Base-by-base conservation (phyloP, 495 filamentous ascomycete species). In the Xylaria bambusicola region DNA sequence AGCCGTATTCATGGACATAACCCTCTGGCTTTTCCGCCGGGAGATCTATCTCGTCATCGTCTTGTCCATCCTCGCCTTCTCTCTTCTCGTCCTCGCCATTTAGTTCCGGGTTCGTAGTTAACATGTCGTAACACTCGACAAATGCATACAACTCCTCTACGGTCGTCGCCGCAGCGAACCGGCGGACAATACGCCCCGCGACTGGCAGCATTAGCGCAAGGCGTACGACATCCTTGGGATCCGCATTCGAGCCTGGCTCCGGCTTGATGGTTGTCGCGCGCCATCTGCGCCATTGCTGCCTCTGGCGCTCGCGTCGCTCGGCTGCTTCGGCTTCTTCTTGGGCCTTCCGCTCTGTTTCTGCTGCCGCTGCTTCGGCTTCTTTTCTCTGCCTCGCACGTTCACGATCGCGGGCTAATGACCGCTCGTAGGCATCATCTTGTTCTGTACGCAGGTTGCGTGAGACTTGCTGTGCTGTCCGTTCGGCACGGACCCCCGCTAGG, bases 71-170 rank as follows among this genome's bases (percentile, higher is more conserved):
- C 24, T 71, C 68, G n/a, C 35, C 61, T 20, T 70, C 61, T 29
- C n/a, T 36, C 8, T 73, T 75, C 9, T 63, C 50, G 10, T 73
- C 63, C 20, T 71, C 71, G 6, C 66, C 66, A 31, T 77, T 70
- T 0, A 60, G 33, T 17, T 60, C 57, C 6, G 57, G 49, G 40
- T 60, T 60, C 8, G 48, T 60, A 12, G 57, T 60, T 8, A 92
- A 60, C 0, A 86, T 57, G 52, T 91, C 87, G 70, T 93, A 87
- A 73, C 94, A 98, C 67, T 98, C 95, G 2, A 98, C 92, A 73
- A 95, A 96, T 1, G 93, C 95, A 73, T 98, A 98, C 0, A 98
- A 73, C 65, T 97, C 92, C 68, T 98, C 94, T 26, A 98, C 74
- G 1, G 77, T 76, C 1, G 87, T 83, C 2, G 83, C 76, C 2